A percentile compares a stretch with the other conserved stretches of the same genome.
These are phyloP conservation scores for Botryotinia calthae DNA, from an alignment of 2,329 filamentous ascomycete species.

Conservation along the genomic window DNA sequence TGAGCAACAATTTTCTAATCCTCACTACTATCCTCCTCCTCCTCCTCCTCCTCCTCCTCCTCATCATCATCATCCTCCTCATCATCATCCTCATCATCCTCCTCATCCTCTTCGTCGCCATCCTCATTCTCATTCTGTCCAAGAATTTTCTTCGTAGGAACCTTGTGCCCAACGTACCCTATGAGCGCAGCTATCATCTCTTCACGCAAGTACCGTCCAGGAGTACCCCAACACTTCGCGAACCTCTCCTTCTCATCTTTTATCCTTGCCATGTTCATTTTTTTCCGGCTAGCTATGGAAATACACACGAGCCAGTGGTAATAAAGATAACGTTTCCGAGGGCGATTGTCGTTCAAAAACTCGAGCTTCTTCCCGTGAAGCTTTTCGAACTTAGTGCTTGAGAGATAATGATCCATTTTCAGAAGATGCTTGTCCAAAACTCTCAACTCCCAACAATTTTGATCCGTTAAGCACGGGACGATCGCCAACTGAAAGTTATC, in stretches of 20 bases:
- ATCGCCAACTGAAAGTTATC: not conserved
- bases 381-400: not conserved
- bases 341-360: not conserved
- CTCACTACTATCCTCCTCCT: too few species aligned
- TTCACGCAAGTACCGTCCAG: not conserved
- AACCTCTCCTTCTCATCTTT: not conserved
- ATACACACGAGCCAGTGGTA: not conserved
- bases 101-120: not conserved
- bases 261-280: not conserved
- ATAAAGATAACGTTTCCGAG: not conserved
- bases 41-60: not conserved
- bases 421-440: not conserved
- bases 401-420: not conserved
- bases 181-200: not conserved
- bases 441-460: not conserved
- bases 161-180: not conserved
- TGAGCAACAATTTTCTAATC: too few species aligned
- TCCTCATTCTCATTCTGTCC: not conserved
- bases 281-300: not conserved
- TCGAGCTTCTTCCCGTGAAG: not conserved
- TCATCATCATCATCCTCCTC: not conserved
- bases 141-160: not conserved
- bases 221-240: not conserved
- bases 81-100: not conserved
- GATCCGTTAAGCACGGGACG: not conserved